Percentiles rank a stretch among this genome's conserved stretches.
Conservation (phyloP, 371 early-diverging fungal genomes). For the Apophysomyces variabilis region DNA sequence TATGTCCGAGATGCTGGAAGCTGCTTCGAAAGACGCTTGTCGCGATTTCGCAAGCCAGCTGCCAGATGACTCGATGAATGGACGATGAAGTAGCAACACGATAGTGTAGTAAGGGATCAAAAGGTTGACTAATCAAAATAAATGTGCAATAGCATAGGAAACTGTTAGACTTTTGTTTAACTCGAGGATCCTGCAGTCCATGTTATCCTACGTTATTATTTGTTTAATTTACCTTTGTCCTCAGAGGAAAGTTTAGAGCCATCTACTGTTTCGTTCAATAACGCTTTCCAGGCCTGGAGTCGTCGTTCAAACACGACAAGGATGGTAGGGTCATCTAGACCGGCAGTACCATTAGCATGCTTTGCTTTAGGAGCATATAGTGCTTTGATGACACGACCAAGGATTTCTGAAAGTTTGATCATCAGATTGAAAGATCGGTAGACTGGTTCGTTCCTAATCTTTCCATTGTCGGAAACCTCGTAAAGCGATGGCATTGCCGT, state of each 20-base stretch:
- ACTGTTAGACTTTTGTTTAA: background rate
- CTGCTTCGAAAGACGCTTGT: constrained; percentile 18
- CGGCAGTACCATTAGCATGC: constrained; percentile 30
- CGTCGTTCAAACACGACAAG: constrained; percentile 36
- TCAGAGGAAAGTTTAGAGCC: constrained; percentile 22
- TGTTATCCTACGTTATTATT: constrained; percentile 9
- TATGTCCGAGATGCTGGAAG: constrained; percentile 15
- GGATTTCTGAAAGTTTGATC: constrained; percentile 37
- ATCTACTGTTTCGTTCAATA: constrained; percentile 18
- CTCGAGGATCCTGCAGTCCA: background rate
- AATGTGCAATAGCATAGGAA: background rate
- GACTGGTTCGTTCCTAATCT: constrained; percentile 13
- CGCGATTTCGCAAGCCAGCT: constrained; percentile 14
- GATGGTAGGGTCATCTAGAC: constrained; percentile 36
- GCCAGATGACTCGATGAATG: constrained; percentile 35
- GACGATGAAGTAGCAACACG: constrained; percentile 55
- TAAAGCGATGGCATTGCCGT: constrained; percentile 29
- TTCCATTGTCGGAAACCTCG: constrained; percentile 21
- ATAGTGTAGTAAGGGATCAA: constrained; percentile 51
- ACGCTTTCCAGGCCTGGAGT: constrained; percentile 33
- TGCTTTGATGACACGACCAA: constrained; percentile 35
- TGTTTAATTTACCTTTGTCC: constrained; percentile 27
- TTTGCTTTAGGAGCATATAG: constrained; percentile 43
- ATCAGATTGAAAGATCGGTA: constrained; percentile 30
- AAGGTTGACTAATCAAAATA: constrained; percentile 30